Conservation (phyloP, 257 asterid genomes). For the Knoxia roxburghii region DNA sequence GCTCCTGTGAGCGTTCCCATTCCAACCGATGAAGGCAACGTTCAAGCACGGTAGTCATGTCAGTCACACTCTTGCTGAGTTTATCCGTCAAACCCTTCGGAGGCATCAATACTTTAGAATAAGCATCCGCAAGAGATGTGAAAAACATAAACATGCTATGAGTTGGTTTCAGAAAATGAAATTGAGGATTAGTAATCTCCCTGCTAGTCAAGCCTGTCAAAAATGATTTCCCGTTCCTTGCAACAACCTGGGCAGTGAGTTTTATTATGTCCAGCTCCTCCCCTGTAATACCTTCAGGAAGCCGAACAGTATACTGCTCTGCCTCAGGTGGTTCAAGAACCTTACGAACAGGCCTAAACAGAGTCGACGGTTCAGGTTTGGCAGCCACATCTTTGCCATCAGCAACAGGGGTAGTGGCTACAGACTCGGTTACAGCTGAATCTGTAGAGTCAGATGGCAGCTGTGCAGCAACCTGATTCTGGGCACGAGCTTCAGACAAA, state of each 20-base stretch:
- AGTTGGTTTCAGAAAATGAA: conserved; percentile 84
- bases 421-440: conserved; percentile 34
- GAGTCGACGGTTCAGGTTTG: conserved; percentile 70
- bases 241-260: conserved; percentile 95
- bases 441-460: conserved; percentile 34
- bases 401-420: conserved; percentile 28
- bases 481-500: conserved; percentile 66
- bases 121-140: conserved; percentile 91
- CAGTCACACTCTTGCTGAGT: conserved; percentile 59
- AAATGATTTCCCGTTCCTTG: conserved; percentile 83
- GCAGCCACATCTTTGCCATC: conserved; percentile 41
- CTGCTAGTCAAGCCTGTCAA: conserved; percentile 86
- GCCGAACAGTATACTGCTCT: conserved; percentile 80
- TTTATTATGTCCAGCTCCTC: conserved; percentile 89
- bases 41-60: conserved; percentile 85
- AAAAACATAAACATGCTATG: conserved; percentile 97
- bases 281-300: conserved; percentile 90
- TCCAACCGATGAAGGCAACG: conserved; percentile 83
- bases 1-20: conserved; percentile 94
- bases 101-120: conserved; percentile 93
- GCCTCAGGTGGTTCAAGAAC: conserved; percentile 96
- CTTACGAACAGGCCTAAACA: conserved; percentile 50
- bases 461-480: conserved; percentile 47
- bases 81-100: conserved; percentile 68
- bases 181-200: conserved; percentile 80